phyloP scores from a whole-genome alignment of 345 rosid genomes.

The Isatis tinctoria region DNA sequence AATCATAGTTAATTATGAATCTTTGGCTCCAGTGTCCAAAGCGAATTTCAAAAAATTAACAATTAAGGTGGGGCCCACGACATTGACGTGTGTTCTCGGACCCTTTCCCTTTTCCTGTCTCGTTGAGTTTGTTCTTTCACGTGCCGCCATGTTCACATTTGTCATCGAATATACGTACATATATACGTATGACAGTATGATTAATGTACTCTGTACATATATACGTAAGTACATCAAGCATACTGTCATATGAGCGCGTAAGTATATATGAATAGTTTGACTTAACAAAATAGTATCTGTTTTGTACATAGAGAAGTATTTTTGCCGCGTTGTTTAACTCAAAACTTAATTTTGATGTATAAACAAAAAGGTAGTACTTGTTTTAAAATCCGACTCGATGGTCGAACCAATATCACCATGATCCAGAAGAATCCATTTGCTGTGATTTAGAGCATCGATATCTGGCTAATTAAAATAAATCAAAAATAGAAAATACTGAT shows the following conservation, averaged over 20 bases:
- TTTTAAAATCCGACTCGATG: not conserved
- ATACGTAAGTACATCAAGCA: not conserved
- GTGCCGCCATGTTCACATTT: constrained; percentile 35
- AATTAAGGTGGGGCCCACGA: constrained; percentile 5
- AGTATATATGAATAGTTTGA: too few relatives aligned
- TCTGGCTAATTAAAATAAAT: too few relatives aligned
- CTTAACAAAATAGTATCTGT: too few relatives aligned
- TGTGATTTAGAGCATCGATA: too few relatives aligned
- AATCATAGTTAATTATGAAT: constrained; percentile 3
- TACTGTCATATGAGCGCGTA: not conserved
- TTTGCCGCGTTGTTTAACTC: not conserved
- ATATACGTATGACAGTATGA: not conserved
- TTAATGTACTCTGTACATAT: not conserved
- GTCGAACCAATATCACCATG: not conserved
- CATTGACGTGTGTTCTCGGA: constrained; percentile 26
- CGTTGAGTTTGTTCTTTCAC: constrained; percentile 34
- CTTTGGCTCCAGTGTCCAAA: not conserved
- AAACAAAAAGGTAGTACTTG: not conserved
- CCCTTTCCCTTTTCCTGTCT: constrained; percentile 9
- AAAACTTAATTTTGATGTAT: not conserved
- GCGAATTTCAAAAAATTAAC: not conserved
- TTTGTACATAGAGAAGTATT: not conserved
- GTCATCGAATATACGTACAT: constrained; percentile 11
- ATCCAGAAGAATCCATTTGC: not conserved
- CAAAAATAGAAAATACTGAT: too few relatives aligned